These are phyloP conservation scores for Fusarium sp. DNA, from an alignment of 2,329 filamentous ascomycete species.

Conservation along the genomic window DNA sequence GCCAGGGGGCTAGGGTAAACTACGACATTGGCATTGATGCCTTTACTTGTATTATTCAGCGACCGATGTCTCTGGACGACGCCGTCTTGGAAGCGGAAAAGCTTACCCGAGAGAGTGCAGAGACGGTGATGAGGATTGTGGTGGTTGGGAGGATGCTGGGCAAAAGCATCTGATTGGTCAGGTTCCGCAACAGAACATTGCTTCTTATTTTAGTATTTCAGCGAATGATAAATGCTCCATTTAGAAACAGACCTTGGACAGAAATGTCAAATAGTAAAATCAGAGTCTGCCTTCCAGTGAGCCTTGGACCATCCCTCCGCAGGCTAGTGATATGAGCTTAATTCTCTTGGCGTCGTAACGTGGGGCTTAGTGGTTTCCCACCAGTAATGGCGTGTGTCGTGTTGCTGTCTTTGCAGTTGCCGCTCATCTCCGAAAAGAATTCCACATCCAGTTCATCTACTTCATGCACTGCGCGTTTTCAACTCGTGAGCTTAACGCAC, in stretches of 20 bases:
- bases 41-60: conserved; percentile 50
- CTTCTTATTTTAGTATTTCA: neutral
- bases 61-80: conserved; percentile 49
- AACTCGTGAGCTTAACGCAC: neutral
- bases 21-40: conserved; percentile 52
- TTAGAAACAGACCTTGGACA: neutral
- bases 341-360: neutral
- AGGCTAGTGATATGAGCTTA: neutral
- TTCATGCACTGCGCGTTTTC: neutral
- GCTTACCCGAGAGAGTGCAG: conserved; percentile 50
- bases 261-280: neutral
- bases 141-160: conserved; percentile 48
- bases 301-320: neutral
- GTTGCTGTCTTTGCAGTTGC: neutral
- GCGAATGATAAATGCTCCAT: neutral
- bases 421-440: neutral
- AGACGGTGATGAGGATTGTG: conserved; percentile 51
- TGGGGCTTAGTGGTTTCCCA: neutral
- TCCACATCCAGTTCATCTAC: neutral
- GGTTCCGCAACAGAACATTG: accelerated
- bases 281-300: neutral
- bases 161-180: conserved; percentile 1
- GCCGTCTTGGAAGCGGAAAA: conserved; percentile 48
- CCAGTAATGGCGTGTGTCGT: neutral
- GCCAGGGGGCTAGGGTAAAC: conserved; percentile 49